phyloP scores from a whole-genome alignment of 2,329 filamentous ascomycete species.

The Ceratocystis huliohia region DNA sequence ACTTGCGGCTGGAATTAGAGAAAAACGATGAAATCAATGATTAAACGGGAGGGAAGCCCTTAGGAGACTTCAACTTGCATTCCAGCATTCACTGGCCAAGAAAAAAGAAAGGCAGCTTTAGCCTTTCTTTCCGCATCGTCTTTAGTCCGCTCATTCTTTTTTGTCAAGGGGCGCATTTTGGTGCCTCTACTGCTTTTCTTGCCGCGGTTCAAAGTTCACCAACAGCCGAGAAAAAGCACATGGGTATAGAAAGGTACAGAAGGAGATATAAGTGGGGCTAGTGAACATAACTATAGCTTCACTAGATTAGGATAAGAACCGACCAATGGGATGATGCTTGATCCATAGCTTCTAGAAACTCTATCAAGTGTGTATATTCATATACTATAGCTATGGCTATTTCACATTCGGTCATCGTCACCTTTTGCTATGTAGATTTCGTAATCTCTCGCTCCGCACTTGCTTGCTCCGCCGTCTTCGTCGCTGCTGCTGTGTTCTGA shows the following conservation, averaged over 20 bases:
- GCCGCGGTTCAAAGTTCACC: constrained; percentile 11
- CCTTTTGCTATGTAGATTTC: not conserved
- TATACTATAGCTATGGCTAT: no score
- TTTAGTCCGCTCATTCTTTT: not conserved
- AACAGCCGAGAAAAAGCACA: constrained; percentile 6
- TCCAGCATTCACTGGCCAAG: not conserved
- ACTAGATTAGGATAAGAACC: no score
- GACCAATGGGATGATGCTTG: no score
- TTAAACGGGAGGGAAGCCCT: no score
- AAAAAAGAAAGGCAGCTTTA: not conserved
- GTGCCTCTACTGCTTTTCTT: not conserved
- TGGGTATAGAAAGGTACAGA: not conserved
- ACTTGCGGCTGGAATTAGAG: not conserved
- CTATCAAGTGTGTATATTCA: not conserved
- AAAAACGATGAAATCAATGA: not conserved
- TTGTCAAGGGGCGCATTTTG: not conserved
- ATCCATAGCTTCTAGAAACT: not conserved
- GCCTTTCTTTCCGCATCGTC: not conserved
- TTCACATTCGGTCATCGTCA: not conserved
- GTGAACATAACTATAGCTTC: not conserved
- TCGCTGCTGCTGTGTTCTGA: not conserved
- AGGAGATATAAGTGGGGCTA: not conserved
- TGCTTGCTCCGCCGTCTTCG: constrained; percentile 9
- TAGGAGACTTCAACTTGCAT: not conserved
- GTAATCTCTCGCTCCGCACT: not conserved